Base-by-base conservation (phyloP, 371 early-diverging fungal genomes). In the Mucor plumbeus region DNA sequence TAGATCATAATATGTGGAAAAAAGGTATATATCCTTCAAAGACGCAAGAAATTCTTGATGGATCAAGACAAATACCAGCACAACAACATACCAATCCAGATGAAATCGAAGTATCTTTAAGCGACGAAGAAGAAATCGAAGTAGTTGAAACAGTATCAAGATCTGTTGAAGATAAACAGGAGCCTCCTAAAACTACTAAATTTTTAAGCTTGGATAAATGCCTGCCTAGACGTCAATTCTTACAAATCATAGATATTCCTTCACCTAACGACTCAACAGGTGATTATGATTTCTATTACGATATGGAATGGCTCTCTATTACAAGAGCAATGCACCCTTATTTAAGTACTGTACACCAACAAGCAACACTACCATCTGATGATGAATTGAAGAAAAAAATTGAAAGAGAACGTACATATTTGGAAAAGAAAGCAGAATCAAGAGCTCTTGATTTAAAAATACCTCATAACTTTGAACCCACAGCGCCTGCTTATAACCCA, bases 271-370 rank as follows among this genome's bases (percentile, higher is more conserved):
- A 67, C 33, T 71, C 54, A 39, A 65, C 55, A 17, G 44, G 36
- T 0, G 61, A 58, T 11, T 64, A 68, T 26, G 73, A 70, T 19
- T 85, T 95, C 61, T 68, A 59, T 7, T 93, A 94, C 63, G 96
- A 95, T 66, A 82, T 87, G 62, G 95, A 95, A 71, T 95, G 96
- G 96, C 77, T 95, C 11, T 89, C 95, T 6, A 91, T 95, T 59
- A 80, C 90, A 36, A 74, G 83, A 33, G 89, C 88, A 4, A 87
- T 88, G 50, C 71, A 88, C 35, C 73, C 83, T 15, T 88, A 84
- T 58, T 65, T 91, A 11, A 79, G 79, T 33, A 33, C 82, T 6
- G 31, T 70, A 5, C 31, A 64, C 15, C 63, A 81, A 1, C 85
- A 85, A 43, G 71, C 65, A 35, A 38, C 70, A 7, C 48, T 90